Base-by-base conservation (phyloP, 169 alveolate species). In the Plasmodium gaboni region DNA sequence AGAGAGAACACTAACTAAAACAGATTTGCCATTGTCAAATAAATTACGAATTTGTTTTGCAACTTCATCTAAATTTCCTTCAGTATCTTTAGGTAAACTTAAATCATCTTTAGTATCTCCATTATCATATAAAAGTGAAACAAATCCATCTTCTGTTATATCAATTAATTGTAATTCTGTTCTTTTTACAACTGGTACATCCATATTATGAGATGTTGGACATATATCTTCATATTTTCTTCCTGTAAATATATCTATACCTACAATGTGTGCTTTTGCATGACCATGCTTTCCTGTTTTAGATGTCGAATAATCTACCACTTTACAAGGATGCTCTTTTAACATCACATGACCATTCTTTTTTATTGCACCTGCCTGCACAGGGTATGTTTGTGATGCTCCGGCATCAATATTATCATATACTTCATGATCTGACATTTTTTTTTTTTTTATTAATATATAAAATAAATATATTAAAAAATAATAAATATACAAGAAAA, bases 271-370 rank as follows among this genome's bases (percentile, higher is more conserved):
- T 17, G 99, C 99, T 95, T 98, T 98, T 65, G 99, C 99, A 95
- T 98, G 99, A 50, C 99, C 99, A 96, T 98, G 99, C 96, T 98
- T 98, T 57, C 99, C 99, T 7, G 99, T 97, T 95, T 98, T 98
- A 64, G 99, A 97, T 1, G 99, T 98, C 32, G 99, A 96, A 88
- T 96, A 96, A 73, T 97, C 99, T 32, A 97, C 98, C 32, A 98
- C 99, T 94, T 97, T 98, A 97, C 99, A 98, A 26, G 99, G 99
- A 94, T 97, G 97, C 46, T 99, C 99, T 93, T 98, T 98, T 93
- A 98, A 93, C 99, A 98, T 97, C 57, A 96, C 98, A 93, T 97
- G 97, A n/a, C 98, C 99, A 89, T 97, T 97, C 92, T 98, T 98
- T 94, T 97, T 98, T 83, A 98, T 95, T 76, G 99, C 96, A 73